phyloP scores from a whole-genome alignment of 805 yeast genomes.

The Schwanniomyces occidentalis region DNA sequence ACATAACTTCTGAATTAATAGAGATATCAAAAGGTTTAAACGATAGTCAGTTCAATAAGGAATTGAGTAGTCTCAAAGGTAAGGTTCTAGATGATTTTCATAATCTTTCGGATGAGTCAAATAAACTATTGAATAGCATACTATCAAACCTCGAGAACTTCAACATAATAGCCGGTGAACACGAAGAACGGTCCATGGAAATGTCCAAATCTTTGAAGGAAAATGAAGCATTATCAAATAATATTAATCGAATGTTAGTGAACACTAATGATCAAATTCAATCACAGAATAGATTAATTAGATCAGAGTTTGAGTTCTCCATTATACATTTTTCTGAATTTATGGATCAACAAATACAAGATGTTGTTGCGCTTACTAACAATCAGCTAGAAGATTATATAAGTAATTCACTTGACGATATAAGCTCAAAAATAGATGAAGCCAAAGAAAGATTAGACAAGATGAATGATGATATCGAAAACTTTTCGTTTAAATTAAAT shows the following conservation, averaged over 20 bases:
- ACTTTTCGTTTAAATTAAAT: constrained; percentile 5
- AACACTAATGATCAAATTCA: constrained; percentile 2
- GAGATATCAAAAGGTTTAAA: constrained; percentile 2
- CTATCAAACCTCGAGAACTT: constrained; percentile 4
- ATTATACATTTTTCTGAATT: constrained; percentile 6
- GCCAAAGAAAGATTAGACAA: constrained; percentile 9
- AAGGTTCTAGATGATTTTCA: constrained; percentile 3
- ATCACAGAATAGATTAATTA: constrained; percentile 2
- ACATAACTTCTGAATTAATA: neutral
- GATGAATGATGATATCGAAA: constrained; percentile 8
- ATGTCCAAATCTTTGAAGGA: constrained; percentile 3
- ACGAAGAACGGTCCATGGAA: constrained; percentile 1
- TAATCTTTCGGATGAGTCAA: constrained; percentile 3
- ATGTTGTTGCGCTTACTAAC: constrained; percentile 4
- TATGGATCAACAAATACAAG: constrained; percentile 6
- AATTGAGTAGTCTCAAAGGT: neutral
- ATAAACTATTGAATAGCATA: constrained; percentile 3
- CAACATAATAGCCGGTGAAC: neutral
- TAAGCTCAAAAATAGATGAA: constrained; percentile 10
- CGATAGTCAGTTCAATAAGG: constrained; percentile 3
- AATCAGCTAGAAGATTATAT: constrained; percentile 8
- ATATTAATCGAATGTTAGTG: neutral
- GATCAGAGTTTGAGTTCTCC: constrained; percentile 8
- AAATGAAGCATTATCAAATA: constrained; percentile 3
- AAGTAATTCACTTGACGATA: constrained; percentile 5